Evolutionary conservation across 129 eudicot species (phyloP), one percentile per base, ranked within the genome.

Genomic region (Centaurea solstitialis): DNA sequence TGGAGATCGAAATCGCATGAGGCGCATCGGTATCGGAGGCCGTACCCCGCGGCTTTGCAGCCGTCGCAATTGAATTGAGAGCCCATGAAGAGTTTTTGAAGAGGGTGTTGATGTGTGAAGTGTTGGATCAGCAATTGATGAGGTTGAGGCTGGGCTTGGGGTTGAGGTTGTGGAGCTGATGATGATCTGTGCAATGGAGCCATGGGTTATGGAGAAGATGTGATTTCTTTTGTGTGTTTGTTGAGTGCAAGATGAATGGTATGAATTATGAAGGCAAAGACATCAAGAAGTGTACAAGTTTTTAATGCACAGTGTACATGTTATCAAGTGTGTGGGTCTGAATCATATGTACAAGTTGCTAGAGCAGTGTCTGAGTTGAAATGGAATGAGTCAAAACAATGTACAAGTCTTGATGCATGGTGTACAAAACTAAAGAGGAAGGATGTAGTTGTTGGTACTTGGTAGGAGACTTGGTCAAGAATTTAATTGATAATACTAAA

Each of bases 1-100:
- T 82, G 86, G 20, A 82, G 53, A 2, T 82, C 86, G 7, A 76
- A 82, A 61, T 82, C 73, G 10, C 86, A 82, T 15, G 73, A n/a
- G 15, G 78, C 12, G 45, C 86, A 82, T 6, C 61, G 78, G 81
- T 76, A 82, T 61, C 82, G 61, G 45, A 71, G 22, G 3, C 82
- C 82, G 7, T 5, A 6, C 20, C 86, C 82, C 20, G 78, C 66
- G 39, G 86, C 71, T 24, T 76, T 82, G 68, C 86, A 82, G 7
- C 86, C 86, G 57, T 82, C 43, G 15, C 82, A 82, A 26, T 61
- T 82, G 68, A 70, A 82, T 15, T 77, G 82, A 70, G 23, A 18
- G 15, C 82, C 39, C 78, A 61, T 82, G 77, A 18, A 76, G 2
- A 76, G 50, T 28, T 82, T 82, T 0, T 82, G 68, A 71, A 82